Base-by-base conservation (phyloP, 495 filamentous ascomycete genomes). In the Schizothecium vesticola region DNA sequence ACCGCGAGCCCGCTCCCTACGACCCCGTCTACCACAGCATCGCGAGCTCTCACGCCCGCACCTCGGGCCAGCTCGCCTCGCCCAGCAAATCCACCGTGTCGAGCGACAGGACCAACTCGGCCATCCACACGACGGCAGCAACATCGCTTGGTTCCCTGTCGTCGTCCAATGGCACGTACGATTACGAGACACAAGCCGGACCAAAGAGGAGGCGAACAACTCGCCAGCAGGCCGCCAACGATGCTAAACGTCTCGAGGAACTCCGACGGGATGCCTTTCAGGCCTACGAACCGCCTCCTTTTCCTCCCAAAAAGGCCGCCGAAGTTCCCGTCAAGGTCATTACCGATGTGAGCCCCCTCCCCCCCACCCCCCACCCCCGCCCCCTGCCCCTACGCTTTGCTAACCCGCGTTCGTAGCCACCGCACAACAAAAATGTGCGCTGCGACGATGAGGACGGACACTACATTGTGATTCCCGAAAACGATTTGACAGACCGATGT, bases 381-480 rank as follows among this genome's bases (percentile, higher is more conserved):
- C 36, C 25, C 21, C 23, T 6, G 16, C 21, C 22, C 6, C 68
- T 64, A 59, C 64, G 51, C 58, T 57, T 33, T 68, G 29, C 57
- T 73, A 60, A 71, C 57, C 67, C 11, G 57, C 66, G 26, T 22
- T 51, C 67, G 78, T 69, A 86, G 84, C 77, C 76, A n/a, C 76
- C 82, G 22, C 77, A 79, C 22, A 81, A 76, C 78, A 91, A 75
- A 86, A 89, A 80, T 31, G 73, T 72, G 29, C 80, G 83, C 61
- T 89, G 92, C 61, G 95, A 99, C 72, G 95, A 98, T 69, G 93
- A 97, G 59, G 95, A 99, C 72, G 95, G 95, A 19, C 95, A 99
- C 76, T 98, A 97, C 73, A 91, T 97, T 72, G 93, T 99, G 16
- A 86, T 88, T 3, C 89, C 92, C 51, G 91, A 96, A 67, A 90